Evolutionary conservation across 2,329 filamentous ascomycete species (phyloP).

Genomic region (Sporothrix curviconia): DNA sequence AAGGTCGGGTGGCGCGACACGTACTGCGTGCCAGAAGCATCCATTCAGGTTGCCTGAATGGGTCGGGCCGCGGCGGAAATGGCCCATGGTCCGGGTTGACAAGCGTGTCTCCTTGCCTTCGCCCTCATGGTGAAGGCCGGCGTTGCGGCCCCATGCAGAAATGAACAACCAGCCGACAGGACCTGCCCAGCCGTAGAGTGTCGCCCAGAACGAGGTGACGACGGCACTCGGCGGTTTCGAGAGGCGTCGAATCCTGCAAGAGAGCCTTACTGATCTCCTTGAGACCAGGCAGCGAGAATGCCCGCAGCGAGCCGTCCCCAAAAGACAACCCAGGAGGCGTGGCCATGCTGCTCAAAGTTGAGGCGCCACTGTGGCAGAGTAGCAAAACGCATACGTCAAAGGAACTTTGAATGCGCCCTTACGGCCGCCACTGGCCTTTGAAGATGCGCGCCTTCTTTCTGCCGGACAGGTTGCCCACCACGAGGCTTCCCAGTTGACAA

Average conservation of each 20-base stretch:
- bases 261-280: conserved; percentile 71
- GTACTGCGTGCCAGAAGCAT: conserved; percentile 89
- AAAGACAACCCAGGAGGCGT: conserved; percentile 82
- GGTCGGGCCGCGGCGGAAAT: conserved; percentile 70
- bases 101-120: conserved; percentile 59
- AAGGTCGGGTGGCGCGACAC: conserved; percentile 78
- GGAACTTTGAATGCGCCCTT: conserved; percentile 89
- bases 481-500: conserved; percentile 71
- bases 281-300: conserved; percentile 79
- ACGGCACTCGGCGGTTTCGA: conserved; percentile 61
- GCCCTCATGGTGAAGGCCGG: conserved; percentile 55
- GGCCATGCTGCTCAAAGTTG: conserved; percentile 67
- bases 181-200: conserved; percentile 79
- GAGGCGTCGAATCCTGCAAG: conserved; percentile 67
- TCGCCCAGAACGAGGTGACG: conserved; percentile 73
- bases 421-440: conserved; percentile 67
- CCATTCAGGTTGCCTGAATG: conserved; percentile 94
- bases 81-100: conserved; percentile 74
- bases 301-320: conserved; percentile 70
- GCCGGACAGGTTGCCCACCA: conserved; percentile 60
- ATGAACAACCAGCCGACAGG: conserved; percentile 76
- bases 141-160: conserved; percentile 66
- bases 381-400: conserved; percentile 80
- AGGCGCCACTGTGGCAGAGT: conserved; percentile 70
- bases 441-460: conserved; percentile 81